phyloP scores from a whole-genome alignment of 345 rosid genomes.

The Citrus medica region DNA sequence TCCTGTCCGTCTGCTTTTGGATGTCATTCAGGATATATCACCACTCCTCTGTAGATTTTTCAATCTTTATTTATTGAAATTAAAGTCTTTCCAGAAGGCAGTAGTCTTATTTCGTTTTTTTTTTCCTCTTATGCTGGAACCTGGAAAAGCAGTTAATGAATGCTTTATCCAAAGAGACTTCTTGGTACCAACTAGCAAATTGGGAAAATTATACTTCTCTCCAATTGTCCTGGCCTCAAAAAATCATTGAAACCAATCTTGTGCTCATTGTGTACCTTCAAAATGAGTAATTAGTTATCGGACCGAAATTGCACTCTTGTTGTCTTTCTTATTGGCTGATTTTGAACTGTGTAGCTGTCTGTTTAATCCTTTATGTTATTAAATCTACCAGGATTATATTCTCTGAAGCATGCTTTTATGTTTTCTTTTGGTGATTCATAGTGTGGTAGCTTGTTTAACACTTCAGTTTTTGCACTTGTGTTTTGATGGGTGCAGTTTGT shows the following conservation, averaged over 20 bases:
- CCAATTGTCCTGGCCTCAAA: neutral
- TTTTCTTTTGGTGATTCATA: neutral
- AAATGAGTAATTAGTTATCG: neutral
- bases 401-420: neutral
- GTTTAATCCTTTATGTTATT: neutral
- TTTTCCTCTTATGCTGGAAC: neutral
- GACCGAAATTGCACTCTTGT: neutral
- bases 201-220: neutral
- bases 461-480: neutral
- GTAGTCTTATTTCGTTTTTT: neutral
- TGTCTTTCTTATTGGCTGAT: neutral
- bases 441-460: neutral
- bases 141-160: neutral
- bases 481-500: slow-evolving; percentile 67
- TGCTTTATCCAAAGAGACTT: neutral
- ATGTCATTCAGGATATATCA: neutral
- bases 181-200: neutral
- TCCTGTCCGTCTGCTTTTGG: neutral
- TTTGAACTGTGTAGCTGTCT: neutral
- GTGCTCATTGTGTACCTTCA: neutral
- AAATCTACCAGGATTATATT: neutral
- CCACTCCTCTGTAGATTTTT: neutral
- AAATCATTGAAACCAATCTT: neutral
- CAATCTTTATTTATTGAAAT: neutral
- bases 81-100: neutral